Evolutionary conservation across 2,329 filamentous ascomycete species (phyloP), one percentile per base, ranked within the genome.

Genomic region (Aureobasidium leucospermi): DNA sequence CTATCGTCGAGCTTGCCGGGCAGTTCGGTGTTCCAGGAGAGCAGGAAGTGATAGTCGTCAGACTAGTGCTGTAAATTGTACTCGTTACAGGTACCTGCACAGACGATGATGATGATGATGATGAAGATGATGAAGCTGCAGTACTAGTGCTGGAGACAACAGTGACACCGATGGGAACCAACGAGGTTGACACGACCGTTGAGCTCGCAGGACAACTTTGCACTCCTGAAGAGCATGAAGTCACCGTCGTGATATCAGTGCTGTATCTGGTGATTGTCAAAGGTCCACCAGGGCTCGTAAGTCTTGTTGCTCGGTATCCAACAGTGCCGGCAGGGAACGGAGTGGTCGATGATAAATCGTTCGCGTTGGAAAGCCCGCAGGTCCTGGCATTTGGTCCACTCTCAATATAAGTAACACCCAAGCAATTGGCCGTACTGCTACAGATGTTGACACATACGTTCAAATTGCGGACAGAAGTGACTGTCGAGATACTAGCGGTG

Each of bases 1-100:
- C 10, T 1, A 57, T 19, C 28, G 53, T 57, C 13, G 53, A 57
- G 36, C 52, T 56, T 16, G 53, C 48, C 4, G 73, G 72, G 31
- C 49, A 41, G 36, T 34, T 42, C 19, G 13, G 7, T 4, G 29
- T 19, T 7, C 49, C 56, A 15, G 58, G 29, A 2, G 52, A 29
- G 46, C 61, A 58, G 32, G 41, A 68, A 66, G 16, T 60, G 45
- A 63, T 29, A 4, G 61, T 63, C 19, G 55, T 43, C 6, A 61
- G 43, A 11, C 19, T 46, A 10, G 61, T 63, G 51, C 48, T 57
- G 49, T 58, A 63, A 23, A 60, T 58, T 42, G 60, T 58, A 32
- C 52, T 46, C 15, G 52, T 56, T 19, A 34, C 31, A 8, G 32
- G 46, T 19, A n/a, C 23, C n/a, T 19, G 48, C 29, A 34, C 8